Conservation (phyloP, 306 rosid genomes). For the Cucurbita ficifolia region DNA sequence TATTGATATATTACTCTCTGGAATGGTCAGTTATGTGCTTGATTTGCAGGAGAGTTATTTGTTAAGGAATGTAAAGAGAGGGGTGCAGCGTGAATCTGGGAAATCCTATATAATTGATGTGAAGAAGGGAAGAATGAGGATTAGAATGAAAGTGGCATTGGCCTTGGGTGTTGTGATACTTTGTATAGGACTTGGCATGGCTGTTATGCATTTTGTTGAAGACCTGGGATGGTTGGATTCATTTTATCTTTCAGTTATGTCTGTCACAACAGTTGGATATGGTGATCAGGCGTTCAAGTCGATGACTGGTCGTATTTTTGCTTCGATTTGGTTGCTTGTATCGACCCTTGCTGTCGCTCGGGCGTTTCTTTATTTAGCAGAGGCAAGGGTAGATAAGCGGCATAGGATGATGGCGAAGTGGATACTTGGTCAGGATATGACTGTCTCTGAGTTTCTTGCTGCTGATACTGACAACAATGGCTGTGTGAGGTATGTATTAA, state of each 20-base stretch:
- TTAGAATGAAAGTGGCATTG: conserved; percentile 87
- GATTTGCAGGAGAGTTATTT: conserved; percentile 82
- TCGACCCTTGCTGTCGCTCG: conserved; percentile 90
- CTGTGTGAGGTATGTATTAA: conserved; percentile 61
- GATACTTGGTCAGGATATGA: conserved; percentile 96
- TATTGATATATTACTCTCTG: conserved; percentile 69
- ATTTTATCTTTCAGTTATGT: conserved; percentile 91
- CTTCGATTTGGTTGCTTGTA: conserved; percentile 86
- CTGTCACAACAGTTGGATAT: conserved; percentile 90
- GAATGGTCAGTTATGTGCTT: conserved; percentile 85
- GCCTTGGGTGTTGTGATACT: conserved; percentile 83
- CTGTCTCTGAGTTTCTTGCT: conserved; percentile 80
- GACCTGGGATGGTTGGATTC: conserved; percentile 79
- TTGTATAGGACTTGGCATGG: conserved; percentile 72
- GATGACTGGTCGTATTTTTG: conserved; percentile 66
- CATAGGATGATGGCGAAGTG: conserved; percentile 91
- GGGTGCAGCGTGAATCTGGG: conserved; percentile 29
- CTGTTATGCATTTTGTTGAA: conserved; percentile 80
- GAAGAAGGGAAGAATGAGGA: conserved; percentile 98
- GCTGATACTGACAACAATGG: conserved; percentile 93
- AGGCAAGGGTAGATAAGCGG: conserved; percentile 94
- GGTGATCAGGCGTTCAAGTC: conserved; percentile 76
- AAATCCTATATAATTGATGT: conserved; percentile 63
- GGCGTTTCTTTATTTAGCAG: conserved; percentile 82
- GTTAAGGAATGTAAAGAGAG: conserved; percentile 39